Percentiles rank a stretch among this genome's conserved stretches.
These are phyloP conservation scores for Penicillium hesseltinei DNA, from an alignment of 2,329 filamentous ascomycete species.

Conservation along the genomic window DNA sequence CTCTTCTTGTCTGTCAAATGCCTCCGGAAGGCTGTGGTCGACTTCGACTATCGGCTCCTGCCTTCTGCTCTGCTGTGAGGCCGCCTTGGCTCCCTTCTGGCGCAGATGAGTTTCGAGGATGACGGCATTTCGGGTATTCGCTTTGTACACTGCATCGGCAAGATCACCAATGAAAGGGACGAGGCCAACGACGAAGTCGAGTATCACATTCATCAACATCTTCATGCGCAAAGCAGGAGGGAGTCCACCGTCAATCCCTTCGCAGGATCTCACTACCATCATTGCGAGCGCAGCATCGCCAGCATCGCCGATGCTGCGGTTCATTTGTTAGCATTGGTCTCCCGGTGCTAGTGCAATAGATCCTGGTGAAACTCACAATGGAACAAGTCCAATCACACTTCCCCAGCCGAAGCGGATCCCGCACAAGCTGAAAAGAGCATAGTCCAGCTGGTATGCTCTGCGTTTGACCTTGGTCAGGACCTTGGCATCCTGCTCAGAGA, in stretches of 20 bases:
- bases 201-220: conserved; percentile 77
- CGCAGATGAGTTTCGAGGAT: conserved; percentile 46
- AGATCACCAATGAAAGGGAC: conserved; percentile 52
- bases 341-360: background rate
- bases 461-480: conserved; percentile 84
- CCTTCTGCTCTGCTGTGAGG: conserved; percentile 26
- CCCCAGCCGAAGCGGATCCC: conserved; percentile 88
- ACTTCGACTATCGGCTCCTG: conserved; percentile 22
- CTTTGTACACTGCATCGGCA: conserved; percentile 48
- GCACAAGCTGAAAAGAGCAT: conserved; percentile 75
- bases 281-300: conserved; percentile 71
- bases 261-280: conserved; percentile 71
- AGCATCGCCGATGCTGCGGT: conserved; percentile 66
- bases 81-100: conserved; percentile 39
- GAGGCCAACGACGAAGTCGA: conserved; percentile 51
- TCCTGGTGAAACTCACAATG: conserved; percentile 61
- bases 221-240: conserved; percentile 54
- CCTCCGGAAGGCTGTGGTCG: conserved; percentile 41
- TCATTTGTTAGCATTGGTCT: conserved; percentile 4
- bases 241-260: conserved; percentile 73
- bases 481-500: conserved; percentile 77
- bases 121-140: conserved; percentile 49
- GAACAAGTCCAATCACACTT: conserved; percentile 78
- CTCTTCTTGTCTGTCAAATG: conserved; percentile 38
- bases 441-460: conserved; percentile 81